Base-by-base conservation (phyloP, 345 rosid species). In the Gynandropsis gynandra region DNA sequence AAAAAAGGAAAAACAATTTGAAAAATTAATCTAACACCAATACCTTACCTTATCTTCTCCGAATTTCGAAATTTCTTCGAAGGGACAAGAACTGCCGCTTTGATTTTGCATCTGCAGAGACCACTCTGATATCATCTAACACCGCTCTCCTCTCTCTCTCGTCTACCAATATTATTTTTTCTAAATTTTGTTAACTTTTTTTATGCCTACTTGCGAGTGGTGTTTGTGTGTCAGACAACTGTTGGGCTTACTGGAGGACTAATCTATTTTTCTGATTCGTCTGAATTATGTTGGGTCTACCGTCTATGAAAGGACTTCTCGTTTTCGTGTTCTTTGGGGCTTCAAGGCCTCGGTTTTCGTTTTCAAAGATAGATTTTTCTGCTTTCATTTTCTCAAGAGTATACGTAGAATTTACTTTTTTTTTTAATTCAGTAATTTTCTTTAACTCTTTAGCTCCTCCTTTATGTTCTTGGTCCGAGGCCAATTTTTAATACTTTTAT, bases 81-180 rank as follows among this genome's bases (percentile, higher is more conserved):
- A 47, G 14, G 4, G 33, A 39, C 9, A 24, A n/a, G 14, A 20
- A 5, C n/a, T 27, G 50, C 0, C 50, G 58, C 58, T 52, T 46
- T 59, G 31, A 65, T 18, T 37, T 40, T 59, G 55, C 49, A 47
- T 52, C 65, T 40, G 46, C 50, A 35, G 52, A 52, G 52, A 52
- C 60, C 49, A 56, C 38, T 36, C 44, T 58, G 59, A 31, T 52
- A 45, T 39, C 64, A 65, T 65, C 63, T 46, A 58, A 46, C 31
- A 24, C 3, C 58, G 42, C 50, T 51, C 54, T 51, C 29, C 34
- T 40, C 49, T 47, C 27, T 47, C 27, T 35, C 58, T 54, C 34
- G 0, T 53, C 42, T 21, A 20, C 47, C 42, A 47, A 7, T 40
- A 7, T 47, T 1, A 9, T 41, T 34, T 12, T 50, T 12, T 41